These are phyloP conservation scores for Aegilops longissima DNA, from an alignment of 176 grass and related monocot species.

Conservation along the genomic window DNA sequence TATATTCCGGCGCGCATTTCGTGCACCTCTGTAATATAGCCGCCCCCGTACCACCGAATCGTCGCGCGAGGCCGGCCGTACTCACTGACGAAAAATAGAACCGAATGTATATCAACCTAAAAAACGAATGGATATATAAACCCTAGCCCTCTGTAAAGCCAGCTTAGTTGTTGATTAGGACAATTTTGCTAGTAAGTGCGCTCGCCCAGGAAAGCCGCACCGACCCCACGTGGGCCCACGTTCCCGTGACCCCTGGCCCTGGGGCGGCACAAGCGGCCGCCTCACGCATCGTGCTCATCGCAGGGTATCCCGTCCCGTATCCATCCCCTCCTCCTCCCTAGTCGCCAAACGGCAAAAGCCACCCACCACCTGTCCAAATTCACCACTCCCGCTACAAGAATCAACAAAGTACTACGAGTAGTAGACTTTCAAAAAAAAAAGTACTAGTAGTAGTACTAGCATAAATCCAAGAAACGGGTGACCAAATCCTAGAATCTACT, in stretches of 20 bases:
- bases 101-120: too few relatives aligned
- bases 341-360: neutral
- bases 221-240: neutral
- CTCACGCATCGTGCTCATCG: neutral
- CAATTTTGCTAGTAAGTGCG: neutral
- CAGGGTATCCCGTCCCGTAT: neutral
- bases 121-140: too few relatives aligned
- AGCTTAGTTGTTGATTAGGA: neutral
- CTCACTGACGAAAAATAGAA: neutral
- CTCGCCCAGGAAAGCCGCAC: neutral
- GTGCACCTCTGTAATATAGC: neutral
- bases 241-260: neutral
- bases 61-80: neutral
- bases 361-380: neutral
- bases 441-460: too few relatives aligned
- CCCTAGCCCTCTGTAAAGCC: too few relatives aligned
- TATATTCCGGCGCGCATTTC: neutral
- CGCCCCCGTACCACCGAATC: neutral
- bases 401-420: neutral
- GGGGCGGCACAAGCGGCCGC: constrained; percentile 14
- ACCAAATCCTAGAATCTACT: constrained; percentile 16
- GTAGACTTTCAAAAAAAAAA: too few relatives aligned
- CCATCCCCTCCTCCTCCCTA: neutral
- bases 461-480: neutral
- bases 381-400: neutral